phyloP scores from a whole-genome alignment of 1,139 yeast species.

The Taphrina sp. region DNA sequence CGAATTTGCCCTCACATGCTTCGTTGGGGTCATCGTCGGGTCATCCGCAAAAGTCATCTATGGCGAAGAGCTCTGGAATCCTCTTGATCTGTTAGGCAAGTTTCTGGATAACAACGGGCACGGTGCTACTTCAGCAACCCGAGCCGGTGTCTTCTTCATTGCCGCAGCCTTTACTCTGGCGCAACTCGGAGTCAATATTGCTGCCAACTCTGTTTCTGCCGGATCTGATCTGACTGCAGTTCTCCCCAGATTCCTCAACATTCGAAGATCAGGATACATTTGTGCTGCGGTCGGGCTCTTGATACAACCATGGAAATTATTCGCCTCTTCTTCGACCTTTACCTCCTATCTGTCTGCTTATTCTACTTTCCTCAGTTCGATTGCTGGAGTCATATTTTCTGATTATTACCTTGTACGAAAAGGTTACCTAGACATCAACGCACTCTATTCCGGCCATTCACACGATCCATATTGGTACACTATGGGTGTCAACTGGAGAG shows the following conservation, averaged over 20 bases:
- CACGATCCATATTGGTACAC: conserved; percentile 44
- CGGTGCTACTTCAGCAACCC: conserved; percentile 44
- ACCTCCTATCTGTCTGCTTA: conserved; percentile 47
- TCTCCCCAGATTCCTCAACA: conserved; percentile 73
- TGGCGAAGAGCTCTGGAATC: conserved; percentile 46
- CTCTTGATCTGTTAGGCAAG: conserved; percentile 45
- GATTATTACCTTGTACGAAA: conserved; percentile 45
- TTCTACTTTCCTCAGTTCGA: conserved; percentile 45
- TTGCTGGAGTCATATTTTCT: conserved; percentile 44
- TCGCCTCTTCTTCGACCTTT: conserved; percentile 47
- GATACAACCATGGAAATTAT: conserved; percentile 84
- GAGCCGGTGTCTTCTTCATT: conserved; percentile 57
- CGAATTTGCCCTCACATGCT: conserved; percentile 44
- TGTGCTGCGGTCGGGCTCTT: conserved; percentile 61
- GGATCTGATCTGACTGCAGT: conserved; percentile 90
- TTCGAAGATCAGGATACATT: conserved; percentile 70
- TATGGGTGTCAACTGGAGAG: conserved; percentile 45
- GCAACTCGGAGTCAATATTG: conserved; percentile 53
- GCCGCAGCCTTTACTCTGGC: conserved; percentile 39
- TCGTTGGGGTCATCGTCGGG: conserved; percentile 44
- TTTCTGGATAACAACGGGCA: conserved; percentile 41
- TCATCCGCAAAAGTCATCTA: conserved; percentile 45
- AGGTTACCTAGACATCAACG: conserved; percentile 42
- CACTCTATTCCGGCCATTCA: conserved; percentile 40
- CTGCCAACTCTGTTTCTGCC: conserved; percentile 84